Base-by-base conservation (phyloP, 2,329 filamentous ascomycete species). In the Xylariales sp. region DNA sequence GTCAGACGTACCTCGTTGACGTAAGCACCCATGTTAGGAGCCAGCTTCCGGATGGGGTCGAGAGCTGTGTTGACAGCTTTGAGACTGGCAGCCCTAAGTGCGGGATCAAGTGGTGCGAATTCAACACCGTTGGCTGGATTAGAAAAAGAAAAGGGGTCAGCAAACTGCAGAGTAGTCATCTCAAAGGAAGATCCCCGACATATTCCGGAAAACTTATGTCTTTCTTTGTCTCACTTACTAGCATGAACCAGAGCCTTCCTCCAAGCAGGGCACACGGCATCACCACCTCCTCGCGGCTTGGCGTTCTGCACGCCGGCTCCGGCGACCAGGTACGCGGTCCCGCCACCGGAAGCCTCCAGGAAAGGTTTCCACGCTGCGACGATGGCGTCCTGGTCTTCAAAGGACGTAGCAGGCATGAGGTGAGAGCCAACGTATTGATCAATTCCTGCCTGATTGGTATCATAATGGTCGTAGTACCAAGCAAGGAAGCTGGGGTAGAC, bases 191-290 rank as follows among this genome's bases (percentile, higher is more conserved):
- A n/a, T n/a, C n/a, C n/a, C n/a, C n/a, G n/a, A n/a, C n/a, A n/a
- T n/a, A n/a, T n/a, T n/a, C n/a, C n/a, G n/a, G n/a, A n/a, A n/a
- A n/a, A n/a, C n/a, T n/a, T n/a, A n/a, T n/a, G n/a, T n/a, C n/a
- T n/a, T n/a, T n/a, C n/a, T n/a, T n/a, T n/a, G n/a, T n/a, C n/a
- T 17, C 32, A 60, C 65, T 53, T 51, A 69, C 70, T 45, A 0
- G 57, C 45, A 35, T 70, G 68, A 3, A 66, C 51, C 14, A 64
- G 61, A 0, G 68, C 59, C 11, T 47, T 65, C 13, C 75, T 61
- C 72, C 73, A 81, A 0, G 70, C 69, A 0, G 73, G 72, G 25
- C 68, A 66, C 3, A 73, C 62, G 0, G 71, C 57, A 20, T 70
- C 68, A 29, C 64, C 55, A 0, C 68, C 69, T 0, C 70, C 70